Base-by-base conservation (phyloP, 306 rosid species). In the Nissolia schottii region DNA sequence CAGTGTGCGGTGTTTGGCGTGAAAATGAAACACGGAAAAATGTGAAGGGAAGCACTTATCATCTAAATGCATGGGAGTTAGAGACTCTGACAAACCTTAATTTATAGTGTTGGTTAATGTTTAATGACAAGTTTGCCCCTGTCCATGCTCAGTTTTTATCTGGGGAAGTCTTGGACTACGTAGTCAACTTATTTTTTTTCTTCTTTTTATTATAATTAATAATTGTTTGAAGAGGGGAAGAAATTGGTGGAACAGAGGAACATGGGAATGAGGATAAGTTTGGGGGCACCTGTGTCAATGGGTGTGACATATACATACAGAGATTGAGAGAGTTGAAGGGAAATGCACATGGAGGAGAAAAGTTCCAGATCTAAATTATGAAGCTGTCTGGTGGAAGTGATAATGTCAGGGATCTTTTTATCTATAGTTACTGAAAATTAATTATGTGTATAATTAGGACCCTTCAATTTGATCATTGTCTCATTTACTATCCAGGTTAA, bases 61-160 rank as follows among this genome's bases (percentile, higher is more conserved):
- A 9, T 53, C 28, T 25, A 18, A 22, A 28, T 63, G 75, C 67
- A 75, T 73, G 73, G 55, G 50, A 77, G 64, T 19, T 49, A 28
- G 51, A 24, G 53, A 0, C 16, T 71, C 73, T 55, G 63, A 31
- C 58, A 59, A 37, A 40, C n/a, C 29, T n/a, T 38, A 24, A 51
- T 70, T 64, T 32, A 74, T 76, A 76, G 5, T 6, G 65, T 34
- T 46, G 14, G 55, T 12, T 34, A 3, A 8, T 4, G 13, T 1
- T 18, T 59, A 6, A 0, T 67, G 89, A 90, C 98, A 82, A 70
- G 13, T 64, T 68, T 90, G 64, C 82, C 98, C 90, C 83, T 75
- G n/a, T n/a, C n/a, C n/a, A n/a, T 31, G 68, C 58, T 20, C 2
- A 80, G 73, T 31, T 53, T 19, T 14, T 28, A 64, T 13, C 58